Evolutionary conservation across 2,329 filamentous ascomycete species (phyloP).

Genomic region (Talaromyces amestolkiae): DNA sequence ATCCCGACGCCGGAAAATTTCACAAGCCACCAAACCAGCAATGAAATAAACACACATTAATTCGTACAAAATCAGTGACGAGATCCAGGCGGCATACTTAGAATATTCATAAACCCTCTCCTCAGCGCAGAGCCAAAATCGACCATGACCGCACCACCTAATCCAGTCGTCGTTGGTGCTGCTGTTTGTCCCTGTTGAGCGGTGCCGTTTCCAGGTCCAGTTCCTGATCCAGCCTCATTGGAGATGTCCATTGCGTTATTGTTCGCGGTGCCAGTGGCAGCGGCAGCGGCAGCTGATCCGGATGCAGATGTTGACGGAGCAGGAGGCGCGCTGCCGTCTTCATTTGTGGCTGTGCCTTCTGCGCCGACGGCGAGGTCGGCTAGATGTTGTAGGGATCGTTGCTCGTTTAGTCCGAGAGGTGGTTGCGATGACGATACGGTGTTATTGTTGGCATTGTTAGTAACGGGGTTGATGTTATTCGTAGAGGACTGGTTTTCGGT

Average conservation of each 20-base stretch:
- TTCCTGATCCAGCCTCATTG: neutral
- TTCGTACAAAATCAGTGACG: neutral
- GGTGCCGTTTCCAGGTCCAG: neutral
- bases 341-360: constrained; percentile 31
- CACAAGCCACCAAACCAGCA: no score
- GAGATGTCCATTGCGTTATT: neutral
- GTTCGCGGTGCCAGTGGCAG: neutral
- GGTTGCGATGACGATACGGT: constrained; percentile 21
- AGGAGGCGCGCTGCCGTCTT: constrained; percentile 22
- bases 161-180: neutral
- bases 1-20: neutral
- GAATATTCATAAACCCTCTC: constrained; percentile 19
- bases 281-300: neutral
- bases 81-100: constrained; percentile 10
- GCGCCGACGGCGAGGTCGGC: constrained; percentile 46
- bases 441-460: neutral
- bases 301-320: neutral
- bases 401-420: constrained; percentile 42
- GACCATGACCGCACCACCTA: neutral
- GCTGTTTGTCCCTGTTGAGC: neutral
- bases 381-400: constrained; percentile 45
- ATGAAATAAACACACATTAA: no score
- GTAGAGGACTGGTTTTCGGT: neutral
- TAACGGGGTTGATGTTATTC: constrained; percentile 6
- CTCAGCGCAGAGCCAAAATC: constrained; percentile 18